Evolutionary conservation across 306 rosid genomes (phyloP), one percentile per base, ranked within the genome.

Genomic region (Rosa persica): DNA sequence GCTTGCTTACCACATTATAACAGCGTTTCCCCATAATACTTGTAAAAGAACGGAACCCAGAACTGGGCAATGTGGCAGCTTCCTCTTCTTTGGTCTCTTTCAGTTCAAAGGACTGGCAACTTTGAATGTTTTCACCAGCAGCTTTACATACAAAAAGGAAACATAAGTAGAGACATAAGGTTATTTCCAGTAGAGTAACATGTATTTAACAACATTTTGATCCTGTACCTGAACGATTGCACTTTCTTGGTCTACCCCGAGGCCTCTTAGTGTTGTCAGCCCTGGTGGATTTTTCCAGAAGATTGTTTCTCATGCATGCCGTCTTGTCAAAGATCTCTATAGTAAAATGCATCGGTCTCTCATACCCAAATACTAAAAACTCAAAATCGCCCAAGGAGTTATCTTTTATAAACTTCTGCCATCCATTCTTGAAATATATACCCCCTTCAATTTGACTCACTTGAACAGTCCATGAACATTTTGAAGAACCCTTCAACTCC

Each of bases 371-470:
- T 23, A 38, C 12, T 57, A 81, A 25, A 16, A 70, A 17, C 58
- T 69, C 80, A 47, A 60, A 39, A 7, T 27, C 23, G 36, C 44
- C 65, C 43, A 81, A 71, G 55, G 71, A 75, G 49, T 81, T 61
- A 30, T 81, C 84, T 19, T 0, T 6, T 9, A 70, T 9, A 51
- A 76, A 81, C 46, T 76, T 20, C 22, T 38, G n/a, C 81, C 80
- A 81, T 43, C 80, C 84, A 38, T 76, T 11, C 39, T 25, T 11
- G 8, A 81, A 22, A 62, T 44, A 81, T 39, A 81, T 23, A 8
- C 22, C 76, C 8, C 39, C 2, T 4, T 2, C 40, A 10, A 40
- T 60, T 43, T 61, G 27, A 5, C 12, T 60, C 4, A 76, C n/a
- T 17, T 25, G n/a, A 25, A 60, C 80, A 38, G 16, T 67, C 73